Evolutionary conservation across 129 eudicot species (phyloP).

Genomic region (Ambrosia trifida): DNA sequence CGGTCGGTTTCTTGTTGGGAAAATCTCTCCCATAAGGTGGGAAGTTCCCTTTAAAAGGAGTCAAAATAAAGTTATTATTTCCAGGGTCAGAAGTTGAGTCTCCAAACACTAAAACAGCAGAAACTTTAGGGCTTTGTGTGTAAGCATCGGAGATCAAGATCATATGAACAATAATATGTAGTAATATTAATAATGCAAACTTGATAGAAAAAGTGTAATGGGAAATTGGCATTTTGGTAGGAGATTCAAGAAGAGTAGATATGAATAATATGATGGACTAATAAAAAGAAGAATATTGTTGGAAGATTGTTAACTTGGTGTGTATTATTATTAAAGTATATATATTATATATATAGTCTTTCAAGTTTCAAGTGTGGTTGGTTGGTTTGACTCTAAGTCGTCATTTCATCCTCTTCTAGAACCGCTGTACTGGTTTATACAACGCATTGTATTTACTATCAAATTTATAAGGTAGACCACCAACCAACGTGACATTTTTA

Average conservation of each 20-base stretch:
- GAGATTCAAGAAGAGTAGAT: constrained; percentile 41
- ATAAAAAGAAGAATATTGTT: constrained; percentile 1
- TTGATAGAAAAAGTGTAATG: background rate
- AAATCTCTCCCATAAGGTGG: constrained; percentile 79
- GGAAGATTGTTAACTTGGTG: constrained; percentile 19
- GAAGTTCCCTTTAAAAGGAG: constrained; percentile 57
- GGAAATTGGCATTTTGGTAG: constrained; percentile 22
- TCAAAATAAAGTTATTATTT: constrained; percentile 50
- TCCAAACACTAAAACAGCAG: constrained; percentile 70
- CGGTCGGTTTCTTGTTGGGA: constrained; percentile 50
- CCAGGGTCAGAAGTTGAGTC: constrained; percentile 85
- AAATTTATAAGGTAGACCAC: background rate
- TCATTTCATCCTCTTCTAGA: constrained; percentile 16
- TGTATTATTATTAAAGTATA: constrained; percentile 39
- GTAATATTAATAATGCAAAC: too few relatives aligned
- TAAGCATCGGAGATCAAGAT: constrained; percentile 30
- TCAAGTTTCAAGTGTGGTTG: constrained; percentile 42
- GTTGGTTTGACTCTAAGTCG: constrained; percentile 37
- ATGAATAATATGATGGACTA: constrained; percentile 1
- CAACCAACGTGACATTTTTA: background rate
- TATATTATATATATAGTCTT: constrained; percentile 16
- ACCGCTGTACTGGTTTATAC: background rate
- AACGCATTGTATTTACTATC: background rate
- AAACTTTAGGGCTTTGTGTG: constrained; percentile 29
- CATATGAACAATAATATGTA: background rate